Percentiles rank a stretch among this genome's conserved stretches.
Evolutionary conservation across 441 rosid genomes (phyloP).

Genomic region (Pelargonium australe): DNA sequence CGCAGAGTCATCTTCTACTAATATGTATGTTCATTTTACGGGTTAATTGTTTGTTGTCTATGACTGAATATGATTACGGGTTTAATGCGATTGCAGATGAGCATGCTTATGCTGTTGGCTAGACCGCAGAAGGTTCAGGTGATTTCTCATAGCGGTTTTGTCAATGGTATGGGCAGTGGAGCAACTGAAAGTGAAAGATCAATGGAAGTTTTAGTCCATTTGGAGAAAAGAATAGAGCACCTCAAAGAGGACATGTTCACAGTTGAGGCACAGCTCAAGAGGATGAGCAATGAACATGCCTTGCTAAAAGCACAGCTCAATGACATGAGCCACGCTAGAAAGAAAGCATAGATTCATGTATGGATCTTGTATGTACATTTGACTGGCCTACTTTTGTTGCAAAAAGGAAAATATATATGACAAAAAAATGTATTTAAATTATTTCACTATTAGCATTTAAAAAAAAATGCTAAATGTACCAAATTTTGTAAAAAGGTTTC

Average conservation of each 20-base stretch:
- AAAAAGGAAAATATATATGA: too few relatives aligned
- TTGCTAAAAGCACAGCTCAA: conserved; percentile 51
- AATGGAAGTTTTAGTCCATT: conserved; percentile 48
- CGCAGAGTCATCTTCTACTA: neutral
- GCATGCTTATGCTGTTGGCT: conserved; percentile 59
- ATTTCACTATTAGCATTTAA: too few relatives aligned
- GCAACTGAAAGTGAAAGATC: conserved; percentile 27
- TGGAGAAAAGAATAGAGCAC: conserved; percentile 68
- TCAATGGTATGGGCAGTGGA: conserved; percentile 25
- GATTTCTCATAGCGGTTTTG: conserved; percentile 32
- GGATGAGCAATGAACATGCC: conserved; percentile 58
- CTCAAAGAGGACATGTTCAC: conserved; percentile 69
- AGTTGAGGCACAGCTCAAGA: conserved; percentile 69
- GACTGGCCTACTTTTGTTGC: too few relatives aligned
- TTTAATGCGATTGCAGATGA: conserved; percentile 57
- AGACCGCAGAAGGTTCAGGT: conserved; percentile 56
- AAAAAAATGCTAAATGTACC: too few relatives aligned
- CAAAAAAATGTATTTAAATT: too few relatives aligned
- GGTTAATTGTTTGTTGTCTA: neutral
- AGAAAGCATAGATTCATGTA: too few relatives aligned
- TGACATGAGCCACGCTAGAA: too few relatives aligned
- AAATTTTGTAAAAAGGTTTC: too few relatives aligned
- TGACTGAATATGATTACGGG: neutral
- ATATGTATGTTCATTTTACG: neutral
- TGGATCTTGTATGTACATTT: too few relatives aligned